Evolutionary conservation across 164 flowering plant species (phyloP), one percentile per base, ranked within the genome.

Genomic region (Sedum album): DNA sequence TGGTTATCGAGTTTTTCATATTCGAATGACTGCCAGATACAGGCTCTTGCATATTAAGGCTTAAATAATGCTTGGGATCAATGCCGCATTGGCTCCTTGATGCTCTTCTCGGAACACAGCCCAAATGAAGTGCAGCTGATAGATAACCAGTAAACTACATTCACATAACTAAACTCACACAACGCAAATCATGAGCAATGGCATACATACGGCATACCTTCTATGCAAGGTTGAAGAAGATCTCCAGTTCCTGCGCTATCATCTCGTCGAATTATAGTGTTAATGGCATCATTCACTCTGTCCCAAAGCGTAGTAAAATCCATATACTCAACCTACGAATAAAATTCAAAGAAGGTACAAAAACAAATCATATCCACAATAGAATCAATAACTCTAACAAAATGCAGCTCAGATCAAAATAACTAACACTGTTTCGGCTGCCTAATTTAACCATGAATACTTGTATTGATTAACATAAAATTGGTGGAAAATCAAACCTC

Each of bases 191-290:
- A 8, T 14, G 13, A 7, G 30, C 31, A 57, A 26, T n/a, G 21
- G 57, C 21, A 21, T 6, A 4, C 17, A 15, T 35, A 18, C 13
- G 13, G 9, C 23, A 68, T 78, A 93, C 98, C 98, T 91, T 93
- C 98, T 67, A 93, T 85, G 73, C 98, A 93, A 65, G 98, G 97
- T 48, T 76, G 93, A 74, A 93, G 80, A 73, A 82, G 71, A 13
- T 87, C 82, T 26, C 91, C 94, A 49, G 88, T 89, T 75, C 89
- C 97, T 18, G 82, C 70, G 72, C 73, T 79, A 75, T 89, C 93
- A 68, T 91, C 98, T 14, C 77, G 82, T 65, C 91, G 77, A 72
- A 93, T 89, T 6, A 93, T 91, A 0, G 94, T 90, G 73, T 88
- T 75, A 76, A 93, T 82, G 39, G 98, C 96, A 67, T 93, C 96